These are phyloP conservation scores for Lentinula guzmanii DNA, from an alignment of 768 basidiomycete species.

Conservation along the genomic window DNA sequence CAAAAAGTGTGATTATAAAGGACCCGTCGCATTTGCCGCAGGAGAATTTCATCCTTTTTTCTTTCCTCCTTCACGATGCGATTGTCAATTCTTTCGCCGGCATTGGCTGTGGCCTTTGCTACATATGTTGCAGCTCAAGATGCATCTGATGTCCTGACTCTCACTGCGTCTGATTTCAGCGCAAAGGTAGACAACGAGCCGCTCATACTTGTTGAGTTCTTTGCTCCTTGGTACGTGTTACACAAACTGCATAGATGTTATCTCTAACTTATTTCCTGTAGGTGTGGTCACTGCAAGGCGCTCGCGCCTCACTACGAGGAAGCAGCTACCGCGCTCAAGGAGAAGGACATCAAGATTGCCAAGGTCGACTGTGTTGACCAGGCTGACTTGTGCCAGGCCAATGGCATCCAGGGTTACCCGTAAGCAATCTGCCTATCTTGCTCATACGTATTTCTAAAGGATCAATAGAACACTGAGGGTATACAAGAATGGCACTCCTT, in stretches of 20 bases:
- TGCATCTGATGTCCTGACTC: constrained; percentile 76
- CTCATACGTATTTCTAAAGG: not conserved
- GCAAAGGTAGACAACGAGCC: constrained; percentile 57
- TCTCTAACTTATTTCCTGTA: constrained; percentile 17
- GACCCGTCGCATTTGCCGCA: constrained; percentile 5
- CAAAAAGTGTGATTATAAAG: constrained; percentile 22
- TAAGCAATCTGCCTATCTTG: constrained; percentile 30
- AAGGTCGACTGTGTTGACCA: constrained; percentile 98
- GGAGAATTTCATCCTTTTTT: constrained; percentile 12
- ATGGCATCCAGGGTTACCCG: constrained; percentile 94
- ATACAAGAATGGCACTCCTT: constrained; percentile 76
- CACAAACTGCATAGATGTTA: not conserved
- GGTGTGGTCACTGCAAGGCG: constrained; percentile 96
- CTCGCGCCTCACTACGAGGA: constrained; percentile 92
- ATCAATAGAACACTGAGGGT: constrained; percentile 77
- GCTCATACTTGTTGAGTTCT: constrained; percentile 92
- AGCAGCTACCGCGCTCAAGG: constrained; percentile 90
- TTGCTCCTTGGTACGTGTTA: constrained; percentile 67
- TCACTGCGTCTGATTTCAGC: constrained; percentile 69
- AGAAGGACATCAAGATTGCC: constrained; percentile 83
- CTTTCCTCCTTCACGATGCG: constrained; percentile 50
- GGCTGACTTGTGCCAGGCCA: constrained; percentile 81
- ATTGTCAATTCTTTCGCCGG: constrained; percentile 44
- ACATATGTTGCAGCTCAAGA: constrained; percentile 46
- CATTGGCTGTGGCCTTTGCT: constrained; percentile 45